Percentiles rank a stretch among this genome's conserved stretches.
phyloP scores from a whole-genome alignment of 352 stramenopile genomes.

The Globisporangium cederbergense region DNA sequence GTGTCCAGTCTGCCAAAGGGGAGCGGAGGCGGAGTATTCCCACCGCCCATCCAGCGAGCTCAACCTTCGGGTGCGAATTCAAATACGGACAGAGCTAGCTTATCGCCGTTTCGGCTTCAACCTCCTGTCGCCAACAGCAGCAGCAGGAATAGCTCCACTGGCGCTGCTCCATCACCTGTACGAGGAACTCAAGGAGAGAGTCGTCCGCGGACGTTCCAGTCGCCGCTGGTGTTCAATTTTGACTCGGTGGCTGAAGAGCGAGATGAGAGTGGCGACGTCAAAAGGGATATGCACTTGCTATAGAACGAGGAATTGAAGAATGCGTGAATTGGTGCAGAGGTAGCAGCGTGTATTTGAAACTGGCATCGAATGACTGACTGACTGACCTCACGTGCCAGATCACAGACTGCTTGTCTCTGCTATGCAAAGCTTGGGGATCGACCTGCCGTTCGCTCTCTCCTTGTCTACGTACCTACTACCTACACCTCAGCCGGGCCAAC shows the following conservation, averaged over 20 bases:
- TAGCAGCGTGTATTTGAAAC: not conserved
- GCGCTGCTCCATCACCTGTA: not conserved
- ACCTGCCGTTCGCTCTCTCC: not conserved
- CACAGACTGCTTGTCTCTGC: conserved; percentile 1
- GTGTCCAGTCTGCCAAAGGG: conserved; percentile 4
- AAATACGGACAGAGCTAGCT: not conserved
- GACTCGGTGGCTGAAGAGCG: conserved; percentile 33
- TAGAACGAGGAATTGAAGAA: not conserved
- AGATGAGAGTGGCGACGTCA: conserved; percentile 12
- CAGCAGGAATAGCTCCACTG: not conserved
- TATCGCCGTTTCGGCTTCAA: not conserved
- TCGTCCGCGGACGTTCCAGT: not conserved
- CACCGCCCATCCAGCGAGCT: conserved; percentile 4
- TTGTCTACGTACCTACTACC: not conserved
- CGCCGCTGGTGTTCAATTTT: conserved; percentile 43
- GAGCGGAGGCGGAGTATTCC: not conserved
- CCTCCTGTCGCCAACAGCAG: not conserved
- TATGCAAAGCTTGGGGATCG: not conserved
- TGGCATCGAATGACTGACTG: not conserved
- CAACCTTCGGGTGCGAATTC: not conserved
- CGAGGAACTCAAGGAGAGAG: not conserved
- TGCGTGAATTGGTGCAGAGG: not conserved
- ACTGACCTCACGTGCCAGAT: not conserved
- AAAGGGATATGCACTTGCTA: conserved; percentile 13
- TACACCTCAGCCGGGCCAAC: conserved; percentile 59